These are phyloP conservation scores for Pyronema domesticum DNA, from an alignment of 495 filamentous ascomycete genomes.

Conservation along the genomic window DNA sequence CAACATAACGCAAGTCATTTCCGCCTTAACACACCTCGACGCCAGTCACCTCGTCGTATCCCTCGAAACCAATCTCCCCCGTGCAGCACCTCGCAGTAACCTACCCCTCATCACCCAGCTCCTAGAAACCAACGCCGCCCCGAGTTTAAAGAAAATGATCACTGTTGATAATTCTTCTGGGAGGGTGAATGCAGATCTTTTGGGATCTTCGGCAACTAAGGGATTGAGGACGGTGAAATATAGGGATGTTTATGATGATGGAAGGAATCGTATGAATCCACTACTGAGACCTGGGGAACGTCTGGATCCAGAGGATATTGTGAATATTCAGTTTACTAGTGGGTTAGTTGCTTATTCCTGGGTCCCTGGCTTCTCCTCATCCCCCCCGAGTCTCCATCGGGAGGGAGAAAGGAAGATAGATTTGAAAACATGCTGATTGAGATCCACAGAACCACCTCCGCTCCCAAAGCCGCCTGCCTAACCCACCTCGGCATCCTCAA, in stretches of 20 bases:
- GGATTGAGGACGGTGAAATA: slow-evolving; percentile 39
- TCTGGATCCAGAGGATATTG: slow-evolving; percentile 49
- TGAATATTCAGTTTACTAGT: slow-evolving; percentile 95
- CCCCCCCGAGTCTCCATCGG: too few species aligned
- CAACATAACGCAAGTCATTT: slow-evolving; percentile 56
- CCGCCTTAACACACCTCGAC: slow-evolving; percentile 60
- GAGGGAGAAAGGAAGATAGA: too few species aligned
- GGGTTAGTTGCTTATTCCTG: slow-evolving; percentile 24
- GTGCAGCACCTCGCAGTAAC: slow-evolving; percentile 65
- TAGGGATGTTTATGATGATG: slow-evolving; percentile 35
- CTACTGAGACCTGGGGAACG: slow-evolving; percentile 13
- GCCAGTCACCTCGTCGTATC: slow-evolving; percentile 65
- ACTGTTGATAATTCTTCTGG: slow-evolving; percentile 63
- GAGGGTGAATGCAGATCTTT: slow-evolving; percentile 30
- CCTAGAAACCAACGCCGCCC: slow-evolving; percentile 35
- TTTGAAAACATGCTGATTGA: background rate
- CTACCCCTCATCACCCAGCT: slow-evolving; percentile 47
- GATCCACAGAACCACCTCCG: slow-evolving; percentile 1
- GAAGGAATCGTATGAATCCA: slow-evolving; percentile 7
- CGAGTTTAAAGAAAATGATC: slow-evolving; percentile 51
- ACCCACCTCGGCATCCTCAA: slow-evolving; percentile 75
- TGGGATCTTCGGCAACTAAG: background rate
- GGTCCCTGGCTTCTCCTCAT: background rate
- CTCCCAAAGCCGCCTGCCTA: slow-evolving; percentile 83
- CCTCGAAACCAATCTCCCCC: slow-evolving; percentile 67